Evolutionary conservation across 106 monocot species (phyloP).

Genomic region (Dendrobium huoshanense): DNA sequence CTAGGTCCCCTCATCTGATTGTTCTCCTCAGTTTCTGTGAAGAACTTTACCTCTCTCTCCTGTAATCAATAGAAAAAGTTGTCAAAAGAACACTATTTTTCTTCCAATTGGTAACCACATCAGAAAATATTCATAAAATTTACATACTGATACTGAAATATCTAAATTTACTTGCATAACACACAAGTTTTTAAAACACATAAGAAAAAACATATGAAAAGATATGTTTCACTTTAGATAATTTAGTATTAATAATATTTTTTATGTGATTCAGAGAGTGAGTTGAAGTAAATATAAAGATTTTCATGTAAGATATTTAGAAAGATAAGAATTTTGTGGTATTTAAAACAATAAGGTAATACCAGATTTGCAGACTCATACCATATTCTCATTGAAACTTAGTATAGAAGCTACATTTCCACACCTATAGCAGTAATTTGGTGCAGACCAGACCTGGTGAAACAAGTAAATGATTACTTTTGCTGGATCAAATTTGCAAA

Average conservation of each 20-base stretch:
- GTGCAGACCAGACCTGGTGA: slow-evolving; percentile 88
- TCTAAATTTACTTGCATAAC: no score
- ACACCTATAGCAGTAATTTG: slow-evolving; percentile 98
- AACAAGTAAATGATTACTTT: not conserved
- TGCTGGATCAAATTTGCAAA: not conserved
- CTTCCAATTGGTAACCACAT: no score
- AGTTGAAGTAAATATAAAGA: not conserved
- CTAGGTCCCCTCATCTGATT: slow-evolving; percentile 96
- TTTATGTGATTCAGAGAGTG: no score
- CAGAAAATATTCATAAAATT: no score
- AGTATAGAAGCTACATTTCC: slow-evolving; percentile 96
- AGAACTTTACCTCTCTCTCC: slow-evolving; percentile 97
- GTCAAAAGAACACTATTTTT: no score
- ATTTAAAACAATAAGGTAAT: not conserved
- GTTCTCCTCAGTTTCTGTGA: slow-evolving; percentile 96
- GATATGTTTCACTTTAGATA: no score
- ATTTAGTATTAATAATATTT: no score
- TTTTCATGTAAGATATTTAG: not conserved
- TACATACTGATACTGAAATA: no score
- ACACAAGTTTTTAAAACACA: no score
- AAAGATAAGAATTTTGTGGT: not conserved
- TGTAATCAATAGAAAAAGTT: slow-evolving; percentile 18
- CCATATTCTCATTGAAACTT: slow-evolving; percentile 98
- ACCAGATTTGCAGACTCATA: slow-evolving; percentile 14
- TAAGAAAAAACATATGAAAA: no score